phyloP scores from a whole-genome alignment of 1,284 basidiomycete genomes.

The Quambalaria eucalypti region DNA sequence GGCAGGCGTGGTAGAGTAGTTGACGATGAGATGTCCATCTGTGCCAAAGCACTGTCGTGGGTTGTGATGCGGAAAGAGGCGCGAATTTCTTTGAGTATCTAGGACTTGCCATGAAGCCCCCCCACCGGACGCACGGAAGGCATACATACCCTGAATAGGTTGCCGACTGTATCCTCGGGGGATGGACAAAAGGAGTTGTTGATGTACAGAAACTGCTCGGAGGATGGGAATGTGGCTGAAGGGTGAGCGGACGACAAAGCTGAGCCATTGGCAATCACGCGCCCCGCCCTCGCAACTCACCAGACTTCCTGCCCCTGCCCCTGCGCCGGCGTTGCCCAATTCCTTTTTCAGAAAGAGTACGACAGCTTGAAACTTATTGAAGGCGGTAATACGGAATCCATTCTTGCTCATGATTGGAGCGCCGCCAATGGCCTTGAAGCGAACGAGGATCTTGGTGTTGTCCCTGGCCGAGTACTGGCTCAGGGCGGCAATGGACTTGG shows the following conservation, averaged over 20 bases:
- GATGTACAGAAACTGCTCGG: slow-evolving; percentile 92
- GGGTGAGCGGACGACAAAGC: background rate
- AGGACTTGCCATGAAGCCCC: too few species aligned
- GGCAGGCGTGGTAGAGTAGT: slow-evolving; percentile 41
- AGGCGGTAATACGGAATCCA: slow-evolving; percentile 92
- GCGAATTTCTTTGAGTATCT: background rate
- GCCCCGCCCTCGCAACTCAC: background rate
- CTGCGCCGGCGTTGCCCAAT: slow-evolving; percentile 54
- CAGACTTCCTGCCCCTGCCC: slow-evolving; percentile 19
- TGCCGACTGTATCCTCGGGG: slow-evolving; percentile 83
- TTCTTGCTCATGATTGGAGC: slow-evolving; percentile 94
- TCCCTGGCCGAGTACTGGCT: slow-evolving; percentile 41
- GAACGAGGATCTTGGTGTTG: slow-evolving; percentile 68
- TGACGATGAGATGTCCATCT: slow-evolving; percentile 41
- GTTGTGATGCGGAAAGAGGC: background rate
- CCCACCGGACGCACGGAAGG: background rate
- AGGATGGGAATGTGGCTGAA: too few species aligned
- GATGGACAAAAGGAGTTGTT: slow-evolving; percentile 93
- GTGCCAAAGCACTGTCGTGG: slow-evolving; percentile 34
- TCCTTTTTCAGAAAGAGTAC: slow-evolving; percentile 87
- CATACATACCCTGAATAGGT: slow-evolving; percentile 55
- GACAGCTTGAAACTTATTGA: slow-evolving; percentile 88
- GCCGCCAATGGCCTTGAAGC: slow-evolving; percentile 96
- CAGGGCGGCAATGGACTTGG: slow-evolving; percentile 20
- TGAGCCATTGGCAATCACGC: background rate